Base-by-base conservation (phyloP, 2,329 filamentous ascomycete species). In the Lachnellula occidentalis region DNA sequence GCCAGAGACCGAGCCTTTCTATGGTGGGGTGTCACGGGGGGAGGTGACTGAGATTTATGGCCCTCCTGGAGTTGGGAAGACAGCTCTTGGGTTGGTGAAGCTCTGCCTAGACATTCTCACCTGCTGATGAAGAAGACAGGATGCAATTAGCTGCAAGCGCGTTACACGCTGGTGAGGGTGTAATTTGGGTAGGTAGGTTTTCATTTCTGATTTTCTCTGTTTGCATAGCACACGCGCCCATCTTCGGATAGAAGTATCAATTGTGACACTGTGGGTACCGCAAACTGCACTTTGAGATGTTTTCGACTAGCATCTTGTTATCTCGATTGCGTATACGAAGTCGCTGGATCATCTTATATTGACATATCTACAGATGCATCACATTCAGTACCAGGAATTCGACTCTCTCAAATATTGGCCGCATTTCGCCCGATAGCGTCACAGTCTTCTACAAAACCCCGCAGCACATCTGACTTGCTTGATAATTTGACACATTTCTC, bases 21-120 rank as follows among this genome's bases (percentile, higher is more conserved):
- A 65, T 51, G 78, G 79, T 17, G 91, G 90, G 4, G 76, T 95
- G 47, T 79, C 79, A 57, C 82, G 85, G 54, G 90, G 91, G 14
- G 88, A 90, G 69, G 78, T 96, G 42, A 88, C 88, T 3, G 92
- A 97, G 71, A 74, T 96, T 48, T 95, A 89, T 80, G 92, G 92
- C 0, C 90, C 92, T 11, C 87, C 90, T 8, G 92, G 91, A 1
- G 82, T 82, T 24, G 92, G 92, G 31, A 96, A 95, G 76, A 95
- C 90, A 4, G 78, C 86, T 12, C 75, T 96, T 63, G 88, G 86
- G 60, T 60, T 41, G 53, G 56, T 59, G 31, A 31, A 49, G 39
- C 15, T 21, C 22, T 46, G 5, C 1, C 12, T 21, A 15, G 15
- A 27, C 12, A 8, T 17, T 17, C 46, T 22, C 34, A 22, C 31